These are phyloP conservation scores for Metschnikowia lunata DNA, from an alignment of 805 yeast genomes.

Conservation along the genomic window DNA sequence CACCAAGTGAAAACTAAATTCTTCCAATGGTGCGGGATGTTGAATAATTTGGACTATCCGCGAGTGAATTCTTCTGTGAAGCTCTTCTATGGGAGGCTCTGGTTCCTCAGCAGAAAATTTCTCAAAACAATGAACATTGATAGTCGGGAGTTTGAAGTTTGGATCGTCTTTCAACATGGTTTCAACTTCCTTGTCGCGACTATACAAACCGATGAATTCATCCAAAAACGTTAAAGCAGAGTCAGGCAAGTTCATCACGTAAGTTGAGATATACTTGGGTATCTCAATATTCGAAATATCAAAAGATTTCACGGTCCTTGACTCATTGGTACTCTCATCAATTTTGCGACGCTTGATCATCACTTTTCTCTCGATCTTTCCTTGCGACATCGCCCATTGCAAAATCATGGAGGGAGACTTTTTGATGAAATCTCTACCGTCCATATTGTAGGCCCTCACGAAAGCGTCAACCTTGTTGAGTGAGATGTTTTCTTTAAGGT, in stretches of 20 bases:
- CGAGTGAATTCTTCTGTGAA: constrained; percentile 62
- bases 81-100: constrained; percentile 64
- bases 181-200: constrained; percentile 34
- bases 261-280: constrained; percentile 62
- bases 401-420: constrained; percentile 50
- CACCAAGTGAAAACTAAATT: constrained; percentile 70
- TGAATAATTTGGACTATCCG: constrained; percentile 42
- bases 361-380: constrained; percentile 32
- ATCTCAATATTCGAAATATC: constrained; percentile 28
- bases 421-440: constrained; percentile 78
- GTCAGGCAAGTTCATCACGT: constrained; percentile 95
- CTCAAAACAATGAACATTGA: constrained; percentile 91
- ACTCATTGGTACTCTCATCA: constrained; percentile 30
- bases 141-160: constrained; percentile 59
- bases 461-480: constrained; percentile 58
- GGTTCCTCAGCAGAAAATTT: constrained; percentile 75
- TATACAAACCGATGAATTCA: constrained; percentile 71
- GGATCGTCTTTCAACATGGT: constrained; percentile 33
- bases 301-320: constrained; percentile 14
- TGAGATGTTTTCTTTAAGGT: constrained; percentile 59
- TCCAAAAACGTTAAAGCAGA: constrained; percentile 80
- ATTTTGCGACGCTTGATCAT: constrained; percentile 34
- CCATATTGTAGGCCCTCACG: constrained; percentile 64
- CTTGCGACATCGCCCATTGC: constrained; percentile 40
- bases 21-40: constrained; percentile 44